Evolutionary conservation across 331 rosid species (phyloP).

Genomic region (Pyracantha coccinea): DNA sequence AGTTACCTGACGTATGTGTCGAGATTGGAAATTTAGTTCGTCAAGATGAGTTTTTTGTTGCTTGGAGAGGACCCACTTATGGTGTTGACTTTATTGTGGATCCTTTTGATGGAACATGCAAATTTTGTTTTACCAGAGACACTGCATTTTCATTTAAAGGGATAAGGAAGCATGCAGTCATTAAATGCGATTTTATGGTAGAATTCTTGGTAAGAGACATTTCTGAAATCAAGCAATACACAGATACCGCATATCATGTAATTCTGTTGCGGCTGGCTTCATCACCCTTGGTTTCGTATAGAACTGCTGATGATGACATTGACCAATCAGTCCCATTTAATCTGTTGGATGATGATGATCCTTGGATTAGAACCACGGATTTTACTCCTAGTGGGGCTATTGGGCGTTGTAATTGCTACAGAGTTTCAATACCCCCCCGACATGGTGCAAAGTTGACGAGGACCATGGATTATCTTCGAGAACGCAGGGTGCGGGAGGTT

Average conservation of each 20-base stretch:
- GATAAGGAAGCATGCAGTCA: constrained; percentile 21
- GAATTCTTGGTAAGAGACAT: constrained; percentile 76
- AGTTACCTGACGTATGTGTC: constrained; percentile 57
- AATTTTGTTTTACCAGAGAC: constrained; percentile 61
- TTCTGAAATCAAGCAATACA: constrained; percentile 39
- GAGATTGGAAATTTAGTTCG: constrained; percentile 65
- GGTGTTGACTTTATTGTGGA: constrained; percentile 83
- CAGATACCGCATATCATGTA: constrained; percentile 38
- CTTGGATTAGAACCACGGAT: constrained; percentile 93
- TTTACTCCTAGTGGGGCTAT: constrained; percentile 73
- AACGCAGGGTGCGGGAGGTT: constrained; percentile 40
- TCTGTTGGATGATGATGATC: constrained; percentile 89
- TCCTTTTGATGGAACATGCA: constrained; percentile 71
- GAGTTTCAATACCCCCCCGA: constrained; percentile 70
- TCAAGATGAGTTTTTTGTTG: constrained; percentile 42
- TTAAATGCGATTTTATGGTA: constrained; percentile 76
- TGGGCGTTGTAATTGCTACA: constrained; percentile 71
- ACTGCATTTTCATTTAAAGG: constrained; percentile 53
- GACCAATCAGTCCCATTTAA: constrained; percentile 50
- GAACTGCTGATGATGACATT: constrained; percentile 92
- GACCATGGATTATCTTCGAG: constrained; percentile 47
- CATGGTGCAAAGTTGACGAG: constrained; percentile 48
- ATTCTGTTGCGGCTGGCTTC: constrained; percentile 60
- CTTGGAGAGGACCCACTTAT: constrained; percentile 63
- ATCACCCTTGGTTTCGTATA: constrained; percentile 67